phyloP scores from a whole-genome alignment of 2,329 filamentous ascomycete genomes.

The Ophiostoma australiae region DNA sequence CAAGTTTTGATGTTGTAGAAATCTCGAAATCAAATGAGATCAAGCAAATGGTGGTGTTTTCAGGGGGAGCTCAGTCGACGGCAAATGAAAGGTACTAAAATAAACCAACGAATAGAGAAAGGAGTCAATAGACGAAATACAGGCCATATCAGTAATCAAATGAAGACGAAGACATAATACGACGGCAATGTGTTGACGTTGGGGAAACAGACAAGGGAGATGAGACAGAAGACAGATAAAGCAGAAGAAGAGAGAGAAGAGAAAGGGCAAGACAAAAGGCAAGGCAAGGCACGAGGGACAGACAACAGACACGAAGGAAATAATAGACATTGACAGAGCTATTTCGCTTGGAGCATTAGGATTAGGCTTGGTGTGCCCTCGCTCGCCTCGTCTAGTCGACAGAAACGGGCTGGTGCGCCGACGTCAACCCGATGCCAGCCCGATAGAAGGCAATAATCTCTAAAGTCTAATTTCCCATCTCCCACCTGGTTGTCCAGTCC shows the following conservation, averaged over 20 bases:
- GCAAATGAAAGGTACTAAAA: neutral
- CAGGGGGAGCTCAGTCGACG: neutral
- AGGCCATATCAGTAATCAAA: neutral
- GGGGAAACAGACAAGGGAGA: neutral
- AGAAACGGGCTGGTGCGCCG: neutral
- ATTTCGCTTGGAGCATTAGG: neutral
- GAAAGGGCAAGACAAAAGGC: neutral
- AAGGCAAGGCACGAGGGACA: neutral
- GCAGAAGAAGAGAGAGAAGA: neutral
- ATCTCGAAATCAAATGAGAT: neutral
- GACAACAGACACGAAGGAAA: neutral
- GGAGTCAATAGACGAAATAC: neutral
- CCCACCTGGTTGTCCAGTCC: neutral
- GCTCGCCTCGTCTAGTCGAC: neutral
- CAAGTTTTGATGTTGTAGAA: neutral
- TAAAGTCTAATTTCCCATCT: neutral
- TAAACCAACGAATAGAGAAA: neutral
- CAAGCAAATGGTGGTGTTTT: too few species aligned
- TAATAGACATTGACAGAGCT: neutral
- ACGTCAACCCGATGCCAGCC: neutral
- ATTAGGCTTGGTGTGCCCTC: neutral
- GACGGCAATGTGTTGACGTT: neutral
- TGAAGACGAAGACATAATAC: neutral
- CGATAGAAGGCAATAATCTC: neutral
- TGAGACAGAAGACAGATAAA: neutral